Evolutionary conservation across 345 rosid species (phyloP).

Genomic region (Punica granatum): DNA sequence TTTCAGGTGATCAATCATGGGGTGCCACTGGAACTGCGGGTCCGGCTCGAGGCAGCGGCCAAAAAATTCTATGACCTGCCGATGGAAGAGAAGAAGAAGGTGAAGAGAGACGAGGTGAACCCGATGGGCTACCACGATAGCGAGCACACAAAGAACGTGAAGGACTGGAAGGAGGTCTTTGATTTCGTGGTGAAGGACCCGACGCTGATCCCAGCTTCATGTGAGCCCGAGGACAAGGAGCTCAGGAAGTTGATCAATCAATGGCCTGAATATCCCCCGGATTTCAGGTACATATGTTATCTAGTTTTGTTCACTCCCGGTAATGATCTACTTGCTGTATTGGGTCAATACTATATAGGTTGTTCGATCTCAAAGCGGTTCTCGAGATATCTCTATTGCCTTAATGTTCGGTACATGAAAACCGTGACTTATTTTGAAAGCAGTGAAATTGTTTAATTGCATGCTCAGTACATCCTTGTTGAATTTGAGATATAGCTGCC

Average conservation of each 20-base stretch:
- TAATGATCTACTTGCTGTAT: no score
- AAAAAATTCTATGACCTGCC: conserved; percentile 48
- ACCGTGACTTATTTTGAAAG: background rate
- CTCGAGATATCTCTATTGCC: background rate
- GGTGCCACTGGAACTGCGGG: conserved; percentile 38
- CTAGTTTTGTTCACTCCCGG: background rate
- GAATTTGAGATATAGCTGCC: no score
- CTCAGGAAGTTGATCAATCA: conserved; percentile 46
- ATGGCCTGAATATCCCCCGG: conserved; percentile 61
- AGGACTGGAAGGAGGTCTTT: conserved; percentile 90
- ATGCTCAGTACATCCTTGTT: background rate
- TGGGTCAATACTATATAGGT: background rate
- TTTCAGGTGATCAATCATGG: conserved; percentile 84
- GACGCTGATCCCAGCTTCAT: conserved; percentile 48
- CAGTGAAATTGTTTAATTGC: no score
- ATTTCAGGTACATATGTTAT: conserved; percentile 45
- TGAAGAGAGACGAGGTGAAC: conserved; percentile 55
- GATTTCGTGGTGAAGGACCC: conserved; percentile 60
- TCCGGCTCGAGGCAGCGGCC: conserved; percentile 26
- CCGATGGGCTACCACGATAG: conserved; percentile 69
- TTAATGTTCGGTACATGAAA: background rate
- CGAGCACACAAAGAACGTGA: conserved; percentile 85
- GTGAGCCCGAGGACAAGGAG: conserved; percentile 38
- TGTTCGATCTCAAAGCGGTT: background rate
- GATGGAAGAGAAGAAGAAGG: conserved; percentile 50